These are phyloP conservation scores for Fusarium nygamai DNA, from an alignment of 2,329 filamentous ascomycete genomes.

Conservation along the genomic window DNA sequence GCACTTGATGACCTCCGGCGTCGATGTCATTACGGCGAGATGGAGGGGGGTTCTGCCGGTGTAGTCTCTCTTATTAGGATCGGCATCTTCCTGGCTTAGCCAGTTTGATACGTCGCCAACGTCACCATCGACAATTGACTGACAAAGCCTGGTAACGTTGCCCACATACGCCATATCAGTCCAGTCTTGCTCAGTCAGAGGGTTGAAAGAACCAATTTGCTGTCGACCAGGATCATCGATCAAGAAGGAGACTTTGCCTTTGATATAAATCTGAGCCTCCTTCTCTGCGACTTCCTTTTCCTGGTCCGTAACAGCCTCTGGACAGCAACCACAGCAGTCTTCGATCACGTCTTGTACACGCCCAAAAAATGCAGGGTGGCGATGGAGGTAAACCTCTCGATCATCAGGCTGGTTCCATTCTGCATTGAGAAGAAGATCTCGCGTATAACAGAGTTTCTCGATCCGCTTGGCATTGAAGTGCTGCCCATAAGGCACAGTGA, in stretches of 20 bases:
- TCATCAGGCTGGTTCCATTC: constrained; percentile 86
- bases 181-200: constrained; percentile 84
- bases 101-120: constrained; percentile 76
- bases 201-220: constrained; percentile 77
- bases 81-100: constrained; percentile 72
- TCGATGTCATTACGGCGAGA: constrained; percentile 75
- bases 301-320: constrained; percentile 72
- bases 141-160: constrained; percentile 79
- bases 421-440: constrained; percentile 83
- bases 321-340: constrained; percentile 86
- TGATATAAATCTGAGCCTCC: constrained; percentile 80
- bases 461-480: constrained; percentile 74
- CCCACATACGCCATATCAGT: constrained; percentile 92
- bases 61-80: constrained; percentile 79
- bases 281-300: constrained; percentile 77
- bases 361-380: constrained; percentile 88
- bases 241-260: constrained; percentile 77
- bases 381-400: constrained; percentile 79
- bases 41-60: constrained; percentile 84
- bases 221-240: constrained; percentile 86
- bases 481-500: constrained; percentile 74
- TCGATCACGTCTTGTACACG: constrained; percentile 76
- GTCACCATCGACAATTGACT: constrained; percentile 82
- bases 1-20: constrained; percentile 73
- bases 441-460: constrained; percentile 83